Percentiles rank a stretch among this genome's conserved stretches.
These are phyloP conservation scores for Rosa chinensis DNA, from an alignment of 306 rosid species.

Conservation along the genomic window DNA sequence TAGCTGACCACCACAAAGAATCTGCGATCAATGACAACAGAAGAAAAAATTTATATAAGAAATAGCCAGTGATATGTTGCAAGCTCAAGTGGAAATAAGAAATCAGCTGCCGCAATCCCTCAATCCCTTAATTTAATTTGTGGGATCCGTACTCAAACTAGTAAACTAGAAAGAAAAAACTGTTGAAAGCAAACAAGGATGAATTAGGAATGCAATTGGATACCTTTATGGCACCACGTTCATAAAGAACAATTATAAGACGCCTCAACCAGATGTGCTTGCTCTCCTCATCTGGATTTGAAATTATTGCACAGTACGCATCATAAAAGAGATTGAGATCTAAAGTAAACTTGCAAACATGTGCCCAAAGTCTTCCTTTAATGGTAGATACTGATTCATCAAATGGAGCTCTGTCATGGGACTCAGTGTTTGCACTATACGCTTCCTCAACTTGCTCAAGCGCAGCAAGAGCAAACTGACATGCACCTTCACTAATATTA, in stretches of 20 bases:
- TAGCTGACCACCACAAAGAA: slow-evolving; percentile 82
- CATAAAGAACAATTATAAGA: slow-evolving; percentile 82
- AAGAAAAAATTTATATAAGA: slow-evolving; percentile 9
- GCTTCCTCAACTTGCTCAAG: slow-evolving; percentile 97
- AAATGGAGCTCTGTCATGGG: slow-evolving; percentile 30
- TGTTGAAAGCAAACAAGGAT: background rate
- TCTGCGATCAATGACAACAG: slow-evolving; percentile 40
- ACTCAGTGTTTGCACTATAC: slow-evolving; percentile 36
- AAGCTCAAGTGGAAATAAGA: background rate
- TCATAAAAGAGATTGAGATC: slow-evolving; percentile 77
- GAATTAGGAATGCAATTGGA: slow-evolving; percentile 19
- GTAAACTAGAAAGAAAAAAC: slow-evolving; percentile 10
- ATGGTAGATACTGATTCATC: slow-evolving; percentile 62
- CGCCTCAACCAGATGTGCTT: slow-evolving; percentile 89
- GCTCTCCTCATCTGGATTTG: slow-evolving; percentile 98
- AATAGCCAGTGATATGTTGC: slow-evolving; percentile 6
- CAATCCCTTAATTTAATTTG: background rate
- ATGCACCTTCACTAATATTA: slow-evolving; percentile 82
- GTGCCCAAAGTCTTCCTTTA: slow-evolving; percentile 93
- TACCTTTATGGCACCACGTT: slow-evolving; percentile 81
- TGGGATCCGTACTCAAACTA: background rate
- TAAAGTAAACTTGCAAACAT: slow-evolving; percentile 82
- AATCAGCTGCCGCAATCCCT: background rate
- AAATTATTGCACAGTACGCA: slow-evolving; percentile 92
- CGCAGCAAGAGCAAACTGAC: slow-evolving; percentile 96